These are phyloP conservation scores for Crucibulum laeve DNA, from an alignment of 768 basidiomycete genomes.

Conservation along the genomic window DNA sequence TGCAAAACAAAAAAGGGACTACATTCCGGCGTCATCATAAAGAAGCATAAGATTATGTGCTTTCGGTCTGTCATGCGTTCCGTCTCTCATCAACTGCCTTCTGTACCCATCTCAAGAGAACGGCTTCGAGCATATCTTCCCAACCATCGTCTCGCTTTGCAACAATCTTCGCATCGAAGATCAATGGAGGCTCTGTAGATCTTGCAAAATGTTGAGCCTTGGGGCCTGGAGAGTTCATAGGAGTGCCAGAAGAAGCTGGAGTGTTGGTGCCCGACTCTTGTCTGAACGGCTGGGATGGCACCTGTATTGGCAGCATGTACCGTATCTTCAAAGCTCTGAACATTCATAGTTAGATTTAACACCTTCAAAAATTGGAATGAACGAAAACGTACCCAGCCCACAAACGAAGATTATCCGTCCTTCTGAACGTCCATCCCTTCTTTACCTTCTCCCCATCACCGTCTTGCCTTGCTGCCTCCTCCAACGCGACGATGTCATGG, in stretches of 20 bases:
- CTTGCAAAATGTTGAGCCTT: slow-evolving; percentile 19
- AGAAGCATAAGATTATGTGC: no score
- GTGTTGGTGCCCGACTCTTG: slow-evolving; percentile 2
- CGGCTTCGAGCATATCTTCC: slow-evolving; percentile 72
- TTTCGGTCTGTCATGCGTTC: slow-evolving; percentile 15
- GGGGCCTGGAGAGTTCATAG: slow-evolving; percentile 24
- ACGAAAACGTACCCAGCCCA: slow-evolving; percentile 71
- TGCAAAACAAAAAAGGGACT: no score
- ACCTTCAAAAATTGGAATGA: not conserved
- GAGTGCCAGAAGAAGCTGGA: slow-evolving; percentile 20
- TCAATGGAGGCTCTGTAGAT: slow-evolving; percentile 37
- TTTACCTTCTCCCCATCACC: slow-evolving; percentile 35
- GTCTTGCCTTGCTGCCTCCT: slow-evolving; percentile 39
- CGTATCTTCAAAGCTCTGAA: slow-evolving; percentile 76
- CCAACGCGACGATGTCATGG: slow-evolving; percentile 73
- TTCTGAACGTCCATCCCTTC: slow-evolving; percentile 78
- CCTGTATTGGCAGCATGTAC: slow-evolving; percentile 67
- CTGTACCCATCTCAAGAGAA: slow-evolving; percentile 61
- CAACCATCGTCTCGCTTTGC: slow-evolving; percentile 75
- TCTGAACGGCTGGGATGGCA: slow-evolving; percentile 38
- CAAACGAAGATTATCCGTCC: slow-evolving; percentile 80
- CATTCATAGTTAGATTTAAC: not conserved
- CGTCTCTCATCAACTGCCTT: slow-evolving; percentile 67
- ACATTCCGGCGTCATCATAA: no score
- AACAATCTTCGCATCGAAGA: slow-evolving; percentile 71